phyloP scores from a whole-genome alignment of 2,329 filamentous ascomycete genomes.

The Phaeosphaeriaceae sp. region DNA sequence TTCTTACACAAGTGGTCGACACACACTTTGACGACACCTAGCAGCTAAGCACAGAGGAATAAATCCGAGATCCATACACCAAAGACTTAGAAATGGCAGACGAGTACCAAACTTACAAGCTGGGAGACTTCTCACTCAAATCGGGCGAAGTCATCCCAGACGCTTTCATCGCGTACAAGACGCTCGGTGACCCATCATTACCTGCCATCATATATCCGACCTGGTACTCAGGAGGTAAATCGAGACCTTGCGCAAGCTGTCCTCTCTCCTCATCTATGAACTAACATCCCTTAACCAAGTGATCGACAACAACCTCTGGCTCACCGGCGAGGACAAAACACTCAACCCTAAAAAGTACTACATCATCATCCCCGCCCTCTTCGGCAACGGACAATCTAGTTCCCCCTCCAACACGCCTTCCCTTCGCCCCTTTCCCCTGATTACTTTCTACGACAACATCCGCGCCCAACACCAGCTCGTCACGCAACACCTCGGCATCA shows the following conservation, averaged over 20 bases:
- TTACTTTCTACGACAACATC: slow-evolving; percentile 74
- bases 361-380: slow-evolving; percentile 72
- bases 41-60: slow-evolving; percentile 10
- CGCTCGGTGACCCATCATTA: slow-evolving; percentile 67
- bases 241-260: slow-evolving; percentile 19
- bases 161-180: slow-evolving; percentile 79
- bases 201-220: slow-evolving; percentile 78
- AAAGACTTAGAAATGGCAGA: slow-evolving; percentile 22
- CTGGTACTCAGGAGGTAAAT: slow-evolving; percentile 72
- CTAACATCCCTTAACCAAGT: slow-evolving; percentile 35
- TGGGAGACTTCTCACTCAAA: slow-evolving; percentile 73
- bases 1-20: too few relatives aligned
- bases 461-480: slow-evolving; percentile 70
- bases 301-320: slow-evolving; percentile 77
- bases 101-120: slow-evolving; percentile 61
- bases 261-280: slow-evolving; percentile 1
- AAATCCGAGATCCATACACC: slow-evolving; percentile 11
- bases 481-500: slow-evolving; percentile 68
- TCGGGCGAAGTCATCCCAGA: slow-evolving; percentile 67
- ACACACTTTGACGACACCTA: background rate
- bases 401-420: slow-evolving; percentile 68
- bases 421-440: slow-evolving; percentile 65
- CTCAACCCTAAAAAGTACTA: slow-evolving; percentile 71
- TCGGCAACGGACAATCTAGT: slow-evolving; percentile 72
- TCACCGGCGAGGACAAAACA: slow-evolving; percentile 70